These are phyloP conservation scores for Boletales sp. DNA, from an alignment of 768 basidiomycete genomes.

Conservation along the genomic window DNA sequence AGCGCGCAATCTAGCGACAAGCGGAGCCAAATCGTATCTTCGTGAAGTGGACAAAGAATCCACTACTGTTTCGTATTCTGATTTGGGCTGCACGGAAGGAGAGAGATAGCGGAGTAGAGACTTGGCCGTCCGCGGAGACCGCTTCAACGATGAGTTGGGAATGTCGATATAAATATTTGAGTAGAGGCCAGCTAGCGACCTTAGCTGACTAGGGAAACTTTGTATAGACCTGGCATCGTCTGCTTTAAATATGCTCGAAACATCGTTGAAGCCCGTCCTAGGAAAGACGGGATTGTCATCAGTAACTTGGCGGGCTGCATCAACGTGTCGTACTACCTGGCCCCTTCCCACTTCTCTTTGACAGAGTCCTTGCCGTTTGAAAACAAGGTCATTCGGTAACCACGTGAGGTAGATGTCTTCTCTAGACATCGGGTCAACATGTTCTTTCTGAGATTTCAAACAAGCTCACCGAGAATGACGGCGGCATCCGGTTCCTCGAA, in stretches of 20 bases:
- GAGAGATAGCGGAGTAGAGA: conserved; percentile 54
- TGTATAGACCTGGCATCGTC: conserved; percentile 66
- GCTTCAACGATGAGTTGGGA: conserved; percentile 36
- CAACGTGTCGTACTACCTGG: conserved; percentile 40
- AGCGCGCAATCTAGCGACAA: conserved; percentile 66
- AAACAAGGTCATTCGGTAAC: conserved; percentile 87
- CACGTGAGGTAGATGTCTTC: conserved; percentile 64
- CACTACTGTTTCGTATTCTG: conserved; percentile 54
- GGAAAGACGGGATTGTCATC: background rate
- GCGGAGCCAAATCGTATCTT: conserved; percentile 54
- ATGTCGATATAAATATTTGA: conserved; percentile 54
- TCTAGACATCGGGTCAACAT: conserved; percentile 39
- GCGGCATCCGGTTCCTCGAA: conserved; percentile 93
- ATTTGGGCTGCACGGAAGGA: conserved; percentile 19
- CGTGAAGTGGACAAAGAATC: conserved; percentile 48
- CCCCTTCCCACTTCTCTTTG: conserved; percentile 92
- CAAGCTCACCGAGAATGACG: conserved; percentile 66
- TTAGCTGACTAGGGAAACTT: conserved; percentile 55
- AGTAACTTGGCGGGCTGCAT: background rate
- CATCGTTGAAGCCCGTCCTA: conserved; percentile 66
- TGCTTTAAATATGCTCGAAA: conserved; percentile 66
- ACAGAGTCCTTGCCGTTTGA: conserved; percentile 66
- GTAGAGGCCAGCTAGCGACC: conserved; percentile 45
- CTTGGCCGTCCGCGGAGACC: conserved; percentile 42
- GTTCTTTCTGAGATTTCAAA: background rate